Base-by-base conservation (phyloP, 73 alveolate genomes). In the Durusdinium trenchii region DNA sequence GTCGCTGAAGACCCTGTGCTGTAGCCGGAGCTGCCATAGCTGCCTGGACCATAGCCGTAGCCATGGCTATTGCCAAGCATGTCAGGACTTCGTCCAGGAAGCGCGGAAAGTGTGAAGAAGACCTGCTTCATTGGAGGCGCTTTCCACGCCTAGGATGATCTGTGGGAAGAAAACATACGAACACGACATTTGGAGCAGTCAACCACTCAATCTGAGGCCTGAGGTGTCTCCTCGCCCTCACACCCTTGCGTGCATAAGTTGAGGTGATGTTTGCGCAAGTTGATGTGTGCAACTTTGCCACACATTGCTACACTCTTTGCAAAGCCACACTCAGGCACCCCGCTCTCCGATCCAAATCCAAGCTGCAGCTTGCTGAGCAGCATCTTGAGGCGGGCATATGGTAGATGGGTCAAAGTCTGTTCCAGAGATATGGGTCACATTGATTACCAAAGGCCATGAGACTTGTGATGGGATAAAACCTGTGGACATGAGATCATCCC, bases 401-500 rank as follows among this genome's bases (percentile, higher is more conserved):
- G 89, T 48, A 30, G 90, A 47, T n/a, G 98, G 98, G 2, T 57
- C 45, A 43, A 91, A 91, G 52, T 91, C 98, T 1, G 82, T 52
- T 10, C 98, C 61, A 36, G 98, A 57, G 43, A 91, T 36, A 47
- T 76, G 67, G 28, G 98, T 91, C 87, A 91, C 85, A 51, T 91
- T 91, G 50, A 91, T 89, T 75, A 84, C 73, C 76, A 84, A 36
- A 6, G 94, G 94, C 94, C 95, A 87, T 23, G 95, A 47, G 5
- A 48, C 60, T 57, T 91, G 57, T 26, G 98, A 35, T 2, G 98
- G 98, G 1, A 52, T 78, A 36, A 91, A 69, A 75, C 98, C 98
- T 20, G 98, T 91, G 52, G 75, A 62, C 98, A 91, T 91, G 75
- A 91, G 69, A 40, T 91, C 98, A n/a, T 91, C 98, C 47, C 98